A percentile compares a stretch with the other conserved stretches of the same genome.
These are phyloP conservation scores for Penicillium capsulatum DNA, from an alignment of 2,329 filamentous ascomycete genomes.

Conservation along the genomic window DNA sequence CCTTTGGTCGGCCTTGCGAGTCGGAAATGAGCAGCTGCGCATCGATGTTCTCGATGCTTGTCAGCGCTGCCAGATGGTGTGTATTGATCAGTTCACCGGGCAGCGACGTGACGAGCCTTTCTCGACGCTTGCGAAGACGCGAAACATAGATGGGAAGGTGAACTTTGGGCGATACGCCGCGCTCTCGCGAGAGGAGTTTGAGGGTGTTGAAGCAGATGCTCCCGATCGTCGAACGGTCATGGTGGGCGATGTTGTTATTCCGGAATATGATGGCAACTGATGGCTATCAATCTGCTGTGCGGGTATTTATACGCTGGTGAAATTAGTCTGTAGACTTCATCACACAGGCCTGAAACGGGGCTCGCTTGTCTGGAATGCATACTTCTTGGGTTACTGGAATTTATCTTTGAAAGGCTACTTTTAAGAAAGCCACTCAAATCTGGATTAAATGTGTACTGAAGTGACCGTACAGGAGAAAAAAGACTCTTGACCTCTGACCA, in stretches of 20 bases:
- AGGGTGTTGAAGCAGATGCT: conserved; percentile 12
- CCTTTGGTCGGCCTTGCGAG: conserved; percentile 63
- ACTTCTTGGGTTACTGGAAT: no score
- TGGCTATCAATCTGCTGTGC: background rate
- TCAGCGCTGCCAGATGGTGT: conserved; percentile 92
- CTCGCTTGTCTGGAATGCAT: no score
- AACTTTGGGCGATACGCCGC: conserved; percentile 78
- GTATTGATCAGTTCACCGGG: conserved; percentile 79
- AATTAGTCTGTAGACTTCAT: no score
- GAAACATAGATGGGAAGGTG: conserved; percentile 76
- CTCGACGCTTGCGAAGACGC: conserved; percentile 79
- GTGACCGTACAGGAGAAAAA: no score
- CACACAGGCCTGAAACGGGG: no score
- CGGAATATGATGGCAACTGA: conserved; percentile 24
- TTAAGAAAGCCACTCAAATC: no score
- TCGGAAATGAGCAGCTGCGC: conserved; percentile 48
- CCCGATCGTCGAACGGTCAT: conserved; percentile 28
- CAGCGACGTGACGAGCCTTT: conserved; percentile 80
- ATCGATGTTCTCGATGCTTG: conserved; percentile 73
- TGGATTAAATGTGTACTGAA: no score
- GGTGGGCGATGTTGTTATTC: conserved; percentile 40
- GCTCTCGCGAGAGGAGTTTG: conserved; percentile 33
- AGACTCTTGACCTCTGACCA: no score
- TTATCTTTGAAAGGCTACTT: no score
- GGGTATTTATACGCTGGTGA: no score